phyloP scores from a whole-genome alignment of 345 rosid species.

The Theobroma cacao region DNA sequence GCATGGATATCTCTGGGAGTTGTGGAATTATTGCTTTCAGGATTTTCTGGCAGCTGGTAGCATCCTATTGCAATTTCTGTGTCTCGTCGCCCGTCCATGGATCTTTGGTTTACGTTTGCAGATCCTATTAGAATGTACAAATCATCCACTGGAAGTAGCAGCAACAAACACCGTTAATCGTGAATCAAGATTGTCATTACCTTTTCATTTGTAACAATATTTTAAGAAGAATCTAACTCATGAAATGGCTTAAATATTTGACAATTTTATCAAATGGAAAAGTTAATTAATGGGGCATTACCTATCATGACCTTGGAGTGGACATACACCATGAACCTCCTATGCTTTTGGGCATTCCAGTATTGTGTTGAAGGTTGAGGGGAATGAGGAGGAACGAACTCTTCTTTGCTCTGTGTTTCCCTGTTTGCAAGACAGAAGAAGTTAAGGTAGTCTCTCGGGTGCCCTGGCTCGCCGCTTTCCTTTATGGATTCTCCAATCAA shows the following conservation, averaged over 20 bases:
- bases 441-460: conserved; percentile 79
- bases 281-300: conserved; percentile 11
- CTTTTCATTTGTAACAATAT: too few relatives aligned
- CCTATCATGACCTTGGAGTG: conserved; percentile 98
- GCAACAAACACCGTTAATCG: not conserved
- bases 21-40: not conserved
- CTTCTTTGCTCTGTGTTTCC: conserved; percentile 56
- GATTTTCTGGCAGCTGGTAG: conserved; percentile 38
- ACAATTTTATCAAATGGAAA: too few relatives aligned
- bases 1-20: conserved; percentile 33
- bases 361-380: conserved; percentile 61
- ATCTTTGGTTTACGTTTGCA: conserved; percentile 82
- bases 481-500: conserved; percentile 64
- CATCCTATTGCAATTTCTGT: conserved; percentile 87
- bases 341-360: conserved; percentile 74
- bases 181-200: not conserved
- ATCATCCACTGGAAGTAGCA: conserved; percentile 62
- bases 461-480: conserved; percentile 45
- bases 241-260: too few relatives aligned
- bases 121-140: conserved; percentile 69
- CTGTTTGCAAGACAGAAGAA: conserved; percentile 92
- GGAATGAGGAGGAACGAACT: conserved; percentile 48
- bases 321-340: conserved; percentile 91
- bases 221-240: too few relatives aligned
- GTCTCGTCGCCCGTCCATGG: conserved; percentile 87